phyloP scores from a whole-genome alignment of 2,329 filamentous ascomycete species.

The Penicillium sp. region DNA sequence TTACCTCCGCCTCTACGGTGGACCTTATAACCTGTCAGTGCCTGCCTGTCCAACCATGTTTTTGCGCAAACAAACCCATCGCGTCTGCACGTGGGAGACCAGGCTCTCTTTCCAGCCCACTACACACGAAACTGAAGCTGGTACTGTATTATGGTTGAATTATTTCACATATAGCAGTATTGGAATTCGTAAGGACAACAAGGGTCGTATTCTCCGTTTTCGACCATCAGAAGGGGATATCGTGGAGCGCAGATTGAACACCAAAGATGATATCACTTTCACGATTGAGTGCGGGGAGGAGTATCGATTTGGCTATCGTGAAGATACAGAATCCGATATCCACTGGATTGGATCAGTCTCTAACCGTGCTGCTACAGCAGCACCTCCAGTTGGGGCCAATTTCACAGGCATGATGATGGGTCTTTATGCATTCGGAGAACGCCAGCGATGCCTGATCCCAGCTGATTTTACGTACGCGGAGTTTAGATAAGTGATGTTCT shows the following conservation, averaged over 20 bases:
- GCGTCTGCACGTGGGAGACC: slow-evolving; percentile 44
- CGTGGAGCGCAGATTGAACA: slow-evolving; percentile 15
- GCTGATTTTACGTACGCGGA: slow-evolving; percentile 44
- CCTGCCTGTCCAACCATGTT: slow-evolving; percentile 55
- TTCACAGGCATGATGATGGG: slow-evolving; percentile 51
- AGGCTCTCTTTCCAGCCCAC: slow-evolving; percentile 50
- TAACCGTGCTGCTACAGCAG: slow-evolving; percentile 35
- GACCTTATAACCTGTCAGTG: slow-evolving; percentile 52
- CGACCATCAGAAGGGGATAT: slow-evolving; percentile 21
- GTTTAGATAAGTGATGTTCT: slow-evolving; percentile 8
- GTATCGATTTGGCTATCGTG: slow-evolving; percentile 32
- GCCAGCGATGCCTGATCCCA: slow-evolving; percentile 41
- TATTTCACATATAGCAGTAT: slow-evolving; percentile 48
- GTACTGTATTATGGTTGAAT: slow-evolving; percentile 56
- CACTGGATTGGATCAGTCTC: slow-evolving; percentile 32
- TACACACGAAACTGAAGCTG: slow-evolving; percentile 50
- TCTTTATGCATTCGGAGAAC: slow-evolving; percentile 46
- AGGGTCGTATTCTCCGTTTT: slow-evolving; percentile 28
- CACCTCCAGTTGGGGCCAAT: slow-evolving; percentile 40
- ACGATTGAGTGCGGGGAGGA: slow-evolving; percentile 32
- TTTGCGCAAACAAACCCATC: slow-evolving; percentile 54
- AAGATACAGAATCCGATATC: slow-evolving; percentile 1
- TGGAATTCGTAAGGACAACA: slow-evolving; percentile 33
- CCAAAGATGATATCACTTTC: slow-evolving; percentile 25
- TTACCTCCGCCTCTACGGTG: slow-evolving; percentile 51